Percentiles rank a stretch among this genome's conserved stretches.
phyloP scores from a whole-genome alignment of 805 yeast genomes.

The Wickerhamiella sergipiensis region DNA sequence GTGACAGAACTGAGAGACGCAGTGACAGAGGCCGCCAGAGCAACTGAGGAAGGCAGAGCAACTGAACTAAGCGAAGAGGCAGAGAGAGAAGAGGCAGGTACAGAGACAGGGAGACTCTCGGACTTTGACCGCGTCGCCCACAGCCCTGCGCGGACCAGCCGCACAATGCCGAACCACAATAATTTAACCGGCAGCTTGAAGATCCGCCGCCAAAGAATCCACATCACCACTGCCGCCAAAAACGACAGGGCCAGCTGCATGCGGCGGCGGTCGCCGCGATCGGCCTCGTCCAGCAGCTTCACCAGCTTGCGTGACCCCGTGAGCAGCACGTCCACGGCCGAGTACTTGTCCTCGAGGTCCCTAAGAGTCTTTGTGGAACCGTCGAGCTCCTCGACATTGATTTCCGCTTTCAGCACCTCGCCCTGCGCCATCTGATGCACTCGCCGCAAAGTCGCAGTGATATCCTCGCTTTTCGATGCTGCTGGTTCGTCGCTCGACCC shows the following conservation, averaged over 20 bases:
- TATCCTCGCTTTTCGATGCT: slow-evolving; percentile 17
- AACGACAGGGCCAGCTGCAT: slow-evolving; percentile 28
- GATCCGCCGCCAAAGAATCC: slow-evolving; percentile 28
- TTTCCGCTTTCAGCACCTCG: slow-evolving; percentile 25
- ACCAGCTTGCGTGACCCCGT: slow-evolving; percentile 26
- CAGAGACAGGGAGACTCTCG: too few relatives aligned
- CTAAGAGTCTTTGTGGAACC: slow-evolving; percentile 23
- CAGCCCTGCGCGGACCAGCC: slow-evolving; percentile 3
- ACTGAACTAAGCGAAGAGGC: too few relatives aligned
- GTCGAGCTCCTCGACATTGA: slow-evolving; percentile 28
- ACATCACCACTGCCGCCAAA: slow-evolving; percentile 23
- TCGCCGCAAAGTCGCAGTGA: slow-evolving; percentile 21
- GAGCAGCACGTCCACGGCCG: slow-evolving; percentile 26
- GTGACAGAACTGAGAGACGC: too few relatives aligned
- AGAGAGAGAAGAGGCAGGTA: too few relatives aligned
- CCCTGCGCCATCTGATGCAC: slow-evolving; percentile 27
- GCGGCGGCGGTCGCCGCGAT: slow-evolving; percentile 25
- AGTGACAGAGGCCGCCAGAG: too few relatives aligned
- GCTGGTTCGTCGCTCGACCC: not conserved
- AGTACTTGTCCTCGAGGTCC: slow-evolving; percentile 24
- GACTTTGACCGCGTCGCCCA: not conserved
- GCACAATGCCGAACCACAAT: slow-evolving; percentile 20
- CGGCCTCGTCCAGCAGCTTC: slow-evolving; percentile 28
- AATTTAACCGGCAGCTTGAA: slow-evolving; percentile 25
- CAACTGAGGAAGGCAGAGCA: too few relatives aligned